Evolutionary conservation across 2,329 filamentous ascomycete genomes (phyloP), one percentile per base, ranked within the genome.

Genomic region (Lomentospora prolificans): DNA sequence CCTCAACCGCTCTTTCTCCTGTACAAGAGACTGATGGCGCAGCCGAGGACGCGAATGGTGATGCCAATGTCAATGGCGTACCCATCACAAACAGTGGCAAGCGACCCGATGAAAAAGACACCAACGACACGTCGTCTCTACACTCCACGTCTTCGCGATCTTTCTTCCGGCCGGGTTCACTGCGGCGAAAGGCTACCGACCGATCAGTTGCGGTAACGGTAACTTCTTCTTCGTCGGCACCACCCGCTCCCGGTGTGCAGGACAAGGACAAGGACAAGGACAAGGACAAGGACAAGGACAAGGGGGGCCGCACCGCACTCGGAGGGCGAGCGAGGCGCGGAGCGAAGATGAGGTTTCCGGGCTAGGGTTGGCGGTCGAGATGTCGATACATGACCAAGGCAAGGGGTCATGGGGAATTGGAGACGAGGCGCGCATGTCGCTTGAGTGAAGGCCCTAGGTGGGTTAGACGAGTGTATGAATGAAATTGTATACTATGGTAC

Each of bases 341-440:
- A 73, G 66, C 57, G 70, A 74, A 54, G 76, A 74, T 50, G 74
- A 69, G 30, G 67, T 69, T 19, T 68, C 68, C 33, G 62, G 67
- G 33, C 63, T 79, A 50, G 71, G 72, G 25, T 63, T 74, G 25
- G 70, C 73, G 55, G 66, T 79, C 3, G 75, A 78, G 56, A 65
- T 81, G 51, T 72, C 79, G 67, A 70, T 81, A 63, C 73, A 82
- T 68, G 74, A 76, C 61, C 66, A 76, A 60, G 69, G 75, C 60
- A 73, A 71, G 64, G 82, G 79, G 61, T 84, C 82, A 63, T 90
- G 90, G 84, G 88, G 89, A 0, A 79, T 95, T 52, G 87, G 88
- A 1, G 90, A 96, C 66, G 90, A 95, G 65, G 83, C 87, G 24
- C 78, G 86, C 64, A 94, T 95, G 87, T 86, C 84, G 30, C 72